Evolutionary conservation across 768 basidiomycete genomes (phyloP).

Genomic region (Termitomyces sp.): DNA sequence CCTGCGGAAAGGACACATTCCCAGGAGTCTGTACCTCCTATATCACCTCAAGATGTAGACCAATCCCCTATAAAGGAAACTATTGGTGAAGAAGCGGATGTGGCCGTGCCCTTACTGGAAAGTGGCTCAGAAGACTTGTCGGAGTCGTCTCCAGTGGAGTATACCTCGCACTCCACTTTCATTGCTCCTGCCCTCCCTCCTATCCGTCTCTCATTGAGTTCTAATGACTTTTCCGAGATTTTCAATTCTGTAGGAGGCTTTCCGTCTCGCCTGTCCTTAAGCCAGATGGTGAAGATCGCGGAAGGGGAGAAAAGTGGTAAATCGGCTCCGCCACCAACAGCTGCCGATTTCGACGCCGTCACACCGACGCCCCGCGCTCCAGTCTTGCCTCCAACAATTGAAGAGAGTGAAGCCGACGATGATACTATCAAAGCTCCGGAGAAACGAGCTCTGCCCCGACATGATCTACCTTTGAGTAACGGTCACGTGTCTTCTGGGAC

Average conservation of each 20-base stretch:
- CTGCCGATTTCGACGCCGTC: constrained; percentile 18
- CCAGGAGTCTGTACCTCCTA: constrained; percentile 27
- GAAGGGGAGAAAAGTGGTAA: constrained; percentile 22
- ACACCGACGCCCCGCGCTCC: constrained; percentile 22
- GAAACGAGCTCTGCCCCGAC: neutral
- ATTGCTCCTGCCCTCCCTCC: constrained; percentile 86
- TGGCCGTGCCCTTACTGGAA: constrained; percentile 23
- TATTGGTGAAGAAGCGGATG: constrained; percentile 17
- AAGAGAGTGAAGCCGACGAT: constrained; percentile 11
- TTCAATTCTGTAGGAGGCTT: constrained; percentile 53
- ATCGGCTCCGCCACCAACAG: constrained; percentile 29
- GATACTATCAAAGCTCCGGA: constrained; percentile 10
- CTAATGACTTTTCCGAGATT: constrained; percentile 75
- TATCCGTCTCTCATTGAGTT: constrained; percentile 85
- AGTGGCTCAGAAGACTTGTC: constrained; percentile 38
- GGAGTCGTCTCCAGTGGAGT: constrained; percentile 62
- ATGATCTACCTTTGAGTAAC: neutral
- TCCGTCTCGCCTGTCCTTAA: constrained; percentile 39
- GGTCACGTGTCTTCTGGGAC: neutral
- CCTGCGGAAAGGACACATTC: constrained; percentile 15
- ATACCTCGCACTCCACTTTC: constrained; percentile 65
- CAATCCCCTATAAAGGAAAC: neutral
- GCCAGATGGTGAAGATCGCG: constrained; percentile 39
- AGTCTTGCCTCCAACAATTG: constrained; percentile 9
- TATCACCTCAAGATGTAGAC: constrained; percentile 35